phyloP scores from a whole-genome alignment of 2,329 filamentous ascomycete genomes.

The Cladosporium sp. region DNA sequence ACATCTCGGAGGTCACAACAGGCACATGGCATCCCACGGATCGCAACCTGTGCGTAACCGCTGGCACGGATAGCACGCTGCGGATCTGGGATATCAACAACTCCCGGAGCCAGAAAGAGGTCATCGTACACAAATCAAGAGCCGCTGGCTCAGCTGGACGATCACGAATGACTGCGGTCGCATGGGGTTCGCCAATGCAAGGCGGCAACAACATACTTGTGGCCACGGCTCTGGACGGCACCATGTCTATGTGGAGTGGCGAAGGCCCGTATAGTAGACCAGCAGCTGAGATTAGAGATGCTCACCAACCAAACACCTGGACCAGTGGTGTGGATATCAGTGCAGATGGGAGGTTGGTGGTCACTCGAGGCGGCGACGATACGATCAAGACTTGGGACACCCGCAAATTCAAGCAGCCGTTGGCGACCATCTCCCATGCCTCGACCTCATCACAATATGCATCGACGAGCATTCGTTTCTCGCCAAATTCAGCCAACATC shows the following conservation, averaged over 20 bases:
- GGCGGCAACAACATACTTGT: slow-evolving; percentile 78
- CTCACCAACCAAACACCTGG: slow-evolving; percentile 81
- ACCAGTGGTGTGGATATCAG: slow-evolving; percentile 91
- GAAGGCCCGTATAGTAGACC: slow-evolving; percentile 83
- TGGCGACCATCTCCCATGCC: slow-evolving; percentile 72
- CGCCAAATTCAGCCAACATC: slow-evolving; percentile 76
- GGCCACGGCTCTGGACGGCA: slow-evolving; percentile 81
- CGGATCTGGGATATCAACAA: slow-evolving; percentile 97
- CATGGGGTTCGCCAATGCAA: slow-evolving; percentile 73
- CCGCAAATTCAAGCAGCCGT: slow-evolving; percentile 86
- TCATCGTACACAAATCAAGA: slow-evolving; percentile 93
- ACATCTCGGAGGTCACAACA: slow-evolving; percentile 85
- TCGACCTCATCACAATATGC: slow-evolving; percentile 82
- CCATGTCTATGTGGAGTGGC: slow-evolving; percentile 85
- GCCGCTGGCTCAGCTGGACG: slow-evolving; percentile 81
- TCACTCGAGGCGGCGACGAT: slow-evolving; percentile 87
- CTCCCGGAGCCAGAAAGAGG: slow-evolving; percentile 82
- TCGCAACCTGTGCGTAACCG: slow-evolving; percentile 80
- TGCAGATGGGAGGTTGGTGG: slow-evolving; percentile 80
- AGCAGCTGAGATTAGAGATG: slow-evolving; percentile 75
- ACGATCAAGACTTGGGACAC: slow-evolving; percentile 96
- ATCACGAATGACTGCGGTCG: slow-evolving; percentile 88
- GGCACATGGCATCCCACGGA: slow-evolving; percentile 90
- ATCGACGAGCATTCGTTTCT: slow-evolving; percentile 84
- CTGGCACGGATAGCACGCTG: slow-evolving; percentile 90